Conservation (phyloP, 768 basidiomycete genomes). For the Boletus vermiculosoides region DNA sequence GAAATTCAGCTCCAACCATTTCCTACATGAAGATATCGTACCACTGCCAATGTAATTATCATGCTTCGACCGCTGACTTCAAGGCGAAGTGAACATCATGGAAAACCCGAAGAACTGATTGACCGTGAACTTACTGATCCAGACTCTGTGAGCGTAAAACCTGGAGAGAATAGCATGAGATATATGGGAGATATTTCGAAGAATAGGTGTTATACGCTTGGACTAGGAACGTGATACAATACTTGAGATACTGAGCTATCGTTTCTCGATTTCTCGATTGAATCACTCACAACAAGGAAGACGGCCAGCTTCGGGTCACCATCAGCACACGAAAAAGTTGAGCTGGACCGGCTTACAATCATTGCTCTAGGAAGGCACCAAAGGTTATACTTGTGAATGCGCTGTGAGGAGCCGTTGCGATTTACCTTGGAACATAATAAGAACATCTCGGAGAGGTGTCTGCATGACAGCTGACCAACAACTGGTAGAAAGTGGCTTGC, state of each 20-base stretch:
- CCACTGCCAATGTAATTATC: slow-evolving; percentile 13
- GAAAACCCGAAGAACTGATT: neutral
- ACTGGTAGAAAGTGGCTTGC: neutral
- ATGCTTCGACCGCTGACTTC: slow-evolving; percentile 15
- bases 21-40: neutral
- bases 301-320: neutral
- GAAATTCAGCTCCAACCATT: neutral
- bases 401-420: neutral
- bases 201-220: slow-evolving; percentile 8
- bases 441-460: neutral
- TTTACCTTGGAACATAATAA: slow-evolving; percentile 1
- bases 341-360: neutral
- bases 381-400: too few species aligned
- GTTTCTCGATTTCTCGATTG: neutral
- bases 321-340: neutral
- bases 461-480: neutral
- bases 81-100: neutral
- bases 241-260: slow-evolving; percentile 1
- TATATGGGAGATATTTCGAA: neutral
- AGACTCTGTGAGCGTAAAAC: slow-evolving; percentile 24
- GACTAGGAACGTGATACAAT: slow-evolving; percentile 14
- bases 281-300: slow-evolving; percentile 1
- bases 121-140: slow-evolving; percentile 18
- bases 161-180: neutral
- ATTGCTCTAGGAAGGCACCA: neutral